A percentile compares a stretch with the other conserved stretches of the same genome.
Evolutionary conservation across 768 basidiomycete genomes (phyloP).

Genomic region (Boletus coccyginus): DNA sequence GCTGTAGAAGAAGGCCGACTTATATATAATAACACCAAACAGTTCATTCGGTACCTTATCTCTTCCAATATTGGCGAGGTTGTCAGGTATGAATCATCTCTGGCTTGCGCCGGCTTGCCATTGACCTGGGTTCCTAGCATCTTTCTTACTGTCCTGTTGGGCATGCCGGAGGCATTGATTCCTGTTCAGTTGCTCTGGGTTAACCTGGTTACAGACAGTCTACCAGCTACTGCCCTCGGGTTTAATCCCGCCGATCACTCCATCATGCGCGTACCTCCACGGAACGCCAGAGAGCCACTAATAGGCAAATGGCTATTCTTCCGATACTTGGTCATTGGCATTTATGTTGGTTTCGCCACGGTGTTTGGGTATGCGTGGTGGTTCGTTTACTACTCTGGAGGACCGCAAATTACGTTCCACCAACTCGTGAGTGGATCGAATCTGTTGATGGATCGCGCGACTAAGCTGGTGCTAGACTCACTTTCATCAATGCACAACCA

Average conservation of each 20-base stretch:
- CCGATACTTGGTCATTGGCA: constrained; percentile 90
- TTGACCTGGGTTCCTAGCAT: constrained; percentile 50
- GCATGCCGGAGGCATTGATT: constrained; percentile 99
- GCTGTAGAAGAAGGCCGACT: constrained; percentile 97
- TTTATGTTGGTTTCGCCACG: constrained; percentile 92
- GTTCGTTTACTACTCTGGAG: constrained; percentile 89
- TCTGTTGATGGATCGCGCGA: neutral
- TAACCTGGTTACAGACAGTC: constrained; percentile 94
- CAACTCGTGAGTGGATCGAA: constrained; percentile 70
- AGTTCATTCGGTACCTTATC: constrained; percentile 98
- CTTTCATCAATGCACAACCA: constrained; percentile 85
- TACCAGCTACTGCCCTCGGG: constrained; percentile 95
- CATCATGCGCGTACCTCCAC: constrained; percentile 94
- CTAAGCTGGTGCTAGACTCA: constrained; percentile 60
- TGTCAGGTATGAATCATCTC: constrained; percentile 52
- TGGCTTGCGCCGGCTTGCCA: neutral
- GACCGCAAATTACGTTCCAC: constrained; percentile 90
- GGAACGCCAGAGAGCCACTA: constrained; percentile 87
- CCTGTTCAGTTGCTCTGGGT: constrained; percentile 99
- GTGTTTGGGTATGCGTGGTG: constrained; percentile 99
- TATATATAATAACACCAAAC: constrained; percentile 99
- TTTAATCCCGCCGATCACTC: constrained; percentile 97
- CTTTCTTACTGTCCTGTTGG: constrained; percentile 94
- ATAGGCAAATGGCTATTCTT: constrained; percentile 94
- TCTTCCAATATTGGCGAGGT: constrained; percentile 98